Base-by-base conservation (phyloP, 768 basidiomycete genomes). In the Russula brevipes region DNA sequence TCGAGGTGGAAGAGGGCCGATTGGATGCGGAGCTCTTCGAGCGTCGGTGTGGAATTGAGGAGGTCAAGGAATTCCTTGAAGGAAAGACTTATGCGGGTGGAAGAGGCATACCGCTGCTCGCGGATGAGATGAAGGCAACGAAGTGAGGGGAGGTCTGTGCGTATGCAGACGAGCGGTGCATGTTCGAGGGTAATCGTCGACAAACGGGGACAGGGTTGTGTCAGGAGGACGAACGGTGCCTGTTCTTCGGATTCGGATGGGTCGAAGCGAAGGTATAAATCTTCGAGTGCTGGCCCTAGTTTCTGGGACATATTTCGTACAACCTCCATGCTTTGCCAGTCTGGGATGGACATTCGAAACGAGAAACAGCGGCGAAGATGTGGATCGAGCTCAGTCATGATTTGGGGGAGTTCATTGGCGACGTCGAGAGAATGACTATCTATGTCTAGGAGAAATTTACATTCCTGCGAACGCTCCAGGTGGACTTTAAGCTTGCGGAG, bases 341-440 rank as follows among this genome's bases (percentile, higher is more conserved):
- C 70, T 1, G 68, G 68, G 4, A 69, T 70, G 5, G 69, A 72
- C 36, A 73, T 62, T 33, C 68, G 66, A 61, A 74, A 72, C 12
- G 67, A 71, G 64, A 71, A 74, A 61, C 73, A 73, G 16, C 72
- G 69, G 3, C 64, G 59, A 19, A 74, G 68, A 50, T 74, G 72
- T 5, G 73, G 71, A 46, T 68, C 61, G 38, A 73, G 63, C 31
- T 65, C 68, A 6, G 60, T 42, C 66, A 74, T 69, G 55, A 74
- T 67, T 31, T 66, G 59, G 19, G 66, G 63, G 7, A 70, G 62
- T 50, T 71, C 71, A 42, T 56, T 54, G 16, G 39, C 38, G 47
- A 53, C 61, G 46, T 73, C 73, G 44, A 71, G 41, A 45, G 69
- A 71, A 31, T 70, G 68, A 54, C 69, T 65, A 62, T 73, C 71